phyloP scores from a whole-genome alignment of 306 rosid genomes.

The Purshia tridentata region DNA sequence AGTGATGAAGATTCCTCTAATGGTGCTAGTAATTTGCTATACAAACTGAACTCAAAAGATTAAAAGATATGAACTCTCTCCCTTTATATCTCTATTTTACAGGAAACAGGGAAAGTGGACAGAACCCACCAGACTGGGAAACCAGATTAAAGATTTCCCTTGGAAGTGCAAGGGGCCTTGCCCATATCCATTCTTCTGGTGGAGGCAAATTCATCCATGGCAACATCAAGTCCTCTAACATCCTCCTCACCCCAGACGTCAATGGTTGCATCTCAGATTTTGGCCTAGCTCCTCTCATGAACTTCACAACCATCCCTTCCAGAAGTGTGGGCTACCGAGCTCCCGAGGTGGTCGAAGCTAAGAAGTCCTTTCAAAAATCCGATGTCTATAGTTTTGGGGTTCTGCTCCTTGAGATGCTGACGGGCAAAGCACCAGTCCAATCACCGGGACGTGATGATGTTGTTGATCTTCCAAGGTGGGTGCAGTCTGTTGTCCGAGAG shows the following conservation, averaged over 20 bases:
- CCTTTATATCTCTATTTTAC: constrained; percentile 15
- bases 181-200: constrained; percentile 70
- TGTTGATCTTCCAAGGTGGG: constrained; percentile 91
- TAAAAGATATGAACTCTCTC: neutral
- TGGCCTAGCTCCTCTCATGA: constrained; percentile 66
- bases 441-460: constrained; percentile 67
- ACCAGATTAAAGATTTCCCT: constrained; percentile 66
- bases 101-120: constrained; percentile 68
- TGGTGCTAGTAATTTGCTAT: neutral
- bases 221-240: constrained; percentile 84
- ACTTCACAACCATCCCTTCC: constrained; percentile 39
- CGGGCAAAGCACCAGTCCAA: constrained; percentile 74
- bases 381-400: constrained; percentile 87
- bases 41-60: neutral
- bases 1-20: neutral
- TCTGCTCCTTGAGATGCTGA: constrained; percentile 84
- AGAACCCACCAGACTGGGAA: constrained; percentile 74
- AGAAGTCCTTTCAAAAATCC: constrained; percentile 61
- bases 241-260: constrained; percentile 62
- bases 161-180: constrained; percentile 79
- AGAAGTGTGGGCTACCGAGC: constrained; percentile 70
- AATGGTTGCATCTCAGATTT: constrained; percentile 75
- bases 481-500: constrained; percentile 78
- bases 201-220: constrained; percentile 79
- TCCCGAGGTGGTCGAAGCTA: constrained; percentile 64